These are phyloP conservation scores for Decorospora gaudefroyi DNA, from an alignment of 2,329 filamentous ascomycete genomes.

Conservation along the genomic window DNA sequence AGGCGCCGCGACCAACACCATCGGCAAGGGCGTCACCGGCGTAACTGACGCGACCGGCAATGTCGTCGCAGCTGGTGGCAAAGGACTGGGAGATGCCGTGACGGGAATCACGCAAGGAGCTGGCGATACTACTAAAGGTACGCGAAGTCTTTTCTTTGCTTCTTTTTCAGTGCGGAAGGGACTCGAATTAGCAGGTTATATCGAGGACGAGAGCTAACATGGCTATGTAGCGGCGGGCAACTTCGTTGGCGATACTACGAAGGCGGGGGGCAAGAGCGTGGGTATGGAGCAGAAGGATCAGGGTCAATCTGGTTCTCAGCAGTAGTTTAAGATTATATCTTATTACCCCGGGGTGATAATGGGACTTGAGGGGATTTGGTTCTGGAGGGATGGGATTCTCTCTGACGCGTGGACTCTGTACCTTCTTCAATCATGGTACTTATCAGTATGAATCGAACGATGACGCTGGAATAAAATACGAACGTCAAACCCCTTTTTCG, in stretches of 20 bases:
- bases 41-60: slow-evolving; percentile 40
- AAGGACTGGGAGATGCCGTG: slow-evolving; percentile 45
- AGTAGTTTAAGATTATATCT: neutral
- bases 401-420: no score
- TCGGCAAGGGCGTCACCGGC: slow-evolving; percentile 42
- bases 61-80: slow-evolving; percentile 39
- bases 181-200: no score
- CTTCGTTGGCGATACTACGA: slow-evolving; percentile 37
- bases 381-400: no score
- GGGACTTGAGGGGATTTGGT: accelerated
- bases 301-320: neutral
- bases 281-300: slow-evolving; percentile 14
- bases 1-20: slow-evolving; percentile 41
- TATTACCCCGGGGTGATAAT: no score
- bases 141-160: no score
- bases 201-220: no score
- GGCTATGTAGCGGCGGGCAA: slow-evolving; percentile 32
- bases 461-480: no score
- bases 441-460: no score
- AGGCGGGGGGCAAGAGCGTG: slow-evolving; percentile 30
- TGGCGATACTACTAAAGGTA: slow-evolving; percentile 45
- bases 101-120: slow-evolving; percentile 40
- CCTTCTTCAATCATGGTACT: no score
- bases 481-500: no score
- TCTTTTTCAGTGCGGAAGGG: no score